Evolutionary conservation across 257 asterid species (phyloP), one percentile per base, ranked within the genome.

Genomic region (Parsonsia alboflavescens): DNA sequence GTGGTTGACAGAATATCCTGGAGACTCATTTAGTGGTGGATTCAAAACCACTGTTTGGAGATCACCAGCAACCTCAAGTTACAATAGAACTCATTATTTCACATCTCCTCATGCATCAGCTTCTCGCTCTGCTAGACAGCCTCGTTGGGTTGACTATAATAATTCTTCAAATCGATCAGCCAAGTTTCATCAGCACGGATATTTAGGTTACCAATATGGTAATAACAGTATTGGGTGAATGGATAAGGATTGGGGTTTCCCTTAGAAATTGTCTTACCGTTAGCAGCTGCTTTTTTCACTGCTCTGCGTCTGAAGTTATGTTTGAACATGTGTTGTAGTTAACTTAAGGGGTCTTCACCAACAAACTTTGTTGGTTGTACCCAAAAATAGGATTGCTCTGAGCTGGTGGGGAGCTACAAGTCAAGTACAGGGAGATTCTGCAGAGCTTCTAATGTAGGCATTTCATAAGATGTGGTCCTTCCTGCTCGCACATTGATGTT

Each of bases 1-100:
- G 64, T 92, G 99, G 99, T 81, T 68, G 68, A 77, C 90, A 10
- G 89, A 88, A 73, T 73, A 88, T 77, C 91, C 88, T 33, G 91
- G 77, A 69, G 90, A 89, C 76, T 80, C 62, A 45, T 28, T 45
- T 64, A 66, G 68, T 71, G 77, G 75, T 67, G 67, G 74, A 36
- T 70, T 57, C 79, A 73, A 80, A 70, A 54, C 81, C 63, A 63
- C 75, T 79, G 62, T 79, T 56, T 79, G 89, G 93, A 88, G 85
- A 84, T 79, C 92, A 68, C 94, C 96, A 46, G 74, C 84, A 70
- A 86, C 89, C 52, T 86, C 95, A 57, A 83, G 72, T 52, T 79
- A 65, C 71, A 79, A 80, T 71, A 81, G 82, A 81, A 33, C 83
- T 48, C 64, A 68, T 70, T 63, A 28, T 7, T 50, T 17, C 8